Evolutionary conservation across 495 filamentous ascomycete genomes (phyloP), one percentile per base, ranked within the genome.

Genomic region (Penicillium coffeae): DNA sequence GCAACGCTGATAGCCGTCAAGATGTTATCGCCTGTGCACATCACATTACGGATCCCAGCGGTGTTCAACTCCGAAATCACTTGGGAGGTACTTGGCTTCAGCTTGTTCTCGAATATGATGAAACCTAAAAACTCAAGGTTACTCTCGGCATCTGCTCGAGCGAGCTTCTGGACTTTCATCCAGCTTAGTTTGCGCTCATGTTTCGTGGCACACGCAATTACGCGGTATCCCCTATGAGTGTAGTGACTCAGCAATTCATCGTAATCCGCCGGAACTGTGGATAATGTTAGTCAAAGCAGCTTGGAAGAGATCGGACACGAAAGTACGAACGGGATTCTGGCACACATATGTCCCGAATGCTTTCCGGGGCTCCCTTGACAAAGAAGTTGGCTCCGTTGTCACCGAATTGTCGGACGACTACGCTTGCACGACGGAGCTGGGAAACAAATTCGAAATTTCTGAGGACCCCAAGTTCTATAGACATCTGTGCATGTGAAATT

Each of bases 21-120:
- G 48, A 99, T 97, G 50, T 99, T 99, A 71, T 99, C 94, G 41
- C 94, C 94, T 0, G 94, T 99, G 53, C 93, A 95, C 94, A 99
- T 99, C 45, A 96, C 82, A 27, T 85, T 87, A 20, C 89, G 84
- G 53, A 99, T 96, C 20, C 85, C 85, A 9, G 94, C 92, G 38
- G 84, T 70, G 10, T 80, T 80, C n/a, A 99, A 79, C 64, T 96
- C 89, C 32, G 85, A 72, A 37, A 99, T 83, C 21, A 94, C 84
- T 2, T 73, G 71, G 3, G 85, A 71, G 4, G 90, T 96, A 27
- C 77, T 86, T 15, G 85, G 81, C 65, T 99, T 99, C 52, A 99
- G 66, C 70, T 97, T 99, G 60, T 99, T 99, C 65, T 99, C 92
- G 61, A 99, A 99, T 25, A 99, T 84, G 56, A 97, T 97, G 64